A percentile compares a stretch with the other conserved stretches of the same genome.
phyloP scores from a whole-genome alignment of 2,329 filamentous ascomycete species.

The Claviceps sp. region DNA sequence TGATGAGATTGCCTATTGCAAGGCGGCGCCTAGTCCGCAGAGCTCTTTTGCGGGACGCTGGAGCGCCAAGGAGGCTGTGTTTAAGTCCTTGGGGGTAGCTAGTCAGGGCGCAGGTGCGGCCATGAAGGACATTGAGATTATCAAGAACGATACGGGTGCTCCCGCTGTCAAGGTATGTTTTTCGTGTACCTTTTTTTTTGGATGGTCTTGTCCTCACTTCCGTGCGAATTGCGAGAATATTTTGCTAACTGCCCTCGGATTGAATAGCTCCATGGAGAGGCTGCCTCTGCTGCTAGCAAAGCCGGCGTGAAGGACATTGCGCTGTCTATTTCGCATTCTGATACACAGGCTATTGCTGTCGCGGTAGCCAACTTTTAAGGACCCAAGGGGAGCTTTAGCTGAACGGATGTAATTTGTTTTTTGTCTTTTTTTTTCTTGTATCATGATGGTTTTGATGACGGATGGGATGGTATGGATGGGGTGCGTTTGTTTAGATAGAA shows the following conservation, averaged over 20 bases:
- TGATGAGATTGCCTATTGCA: slow-evolving; percentile 76
- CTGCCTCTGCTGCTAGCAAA: slow-evolving; percentile 68
- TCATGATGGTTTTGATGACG: background rate
- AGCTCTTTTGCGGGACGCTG: slow-evolving; percentile 90
- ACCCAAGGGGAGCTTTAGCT: slow-evolving; percentile 1
- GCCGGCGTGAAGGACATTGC: slow-evolving; percentile 79
- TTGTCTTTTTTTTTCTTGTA: slow-evolving; percentile 1
- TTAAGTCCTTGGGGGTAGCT: slow-evolving; percentile 84
- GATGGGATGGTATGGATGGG: background rate
- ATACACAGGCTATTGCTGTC: slow-evolving; percentile 86
- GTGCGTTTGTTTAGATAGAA: no score
- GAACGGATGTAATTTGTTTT: background rate
- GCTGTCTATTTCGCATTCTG: slow-evolving; percentile 92
- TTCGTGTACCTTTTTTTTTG: background rate
- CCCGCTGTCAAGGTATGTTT: slow-evolving; percentile 70
- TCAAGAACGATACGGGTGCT: slow-evolving; percentile 65
- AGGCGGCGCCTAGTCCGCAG: slow-evolving; percentile 62
- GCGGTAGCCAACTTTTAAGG: slow-evolving; percentile 67
- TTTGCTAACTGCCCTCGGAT: slow-evolving; percentile 21
- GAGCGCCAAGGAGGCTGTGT: slow-evolving; percentile 97
- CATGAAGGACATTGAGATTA: slow-evolving; percentile 89
- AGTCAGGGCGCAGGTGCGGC: slow-evolving; percentile 81
- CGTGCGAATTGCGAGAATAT: background rate
- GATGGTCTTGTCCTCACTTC: background rate
- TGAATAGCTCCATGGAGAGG: slow-evolving; percentile 68